Evolutionary conservation across 768 basidiomycete genomes (phyloP), one percentile per base, ranked within the genome.

Genomic region (Pseudohyphozyma bogoriensis): DNA sequence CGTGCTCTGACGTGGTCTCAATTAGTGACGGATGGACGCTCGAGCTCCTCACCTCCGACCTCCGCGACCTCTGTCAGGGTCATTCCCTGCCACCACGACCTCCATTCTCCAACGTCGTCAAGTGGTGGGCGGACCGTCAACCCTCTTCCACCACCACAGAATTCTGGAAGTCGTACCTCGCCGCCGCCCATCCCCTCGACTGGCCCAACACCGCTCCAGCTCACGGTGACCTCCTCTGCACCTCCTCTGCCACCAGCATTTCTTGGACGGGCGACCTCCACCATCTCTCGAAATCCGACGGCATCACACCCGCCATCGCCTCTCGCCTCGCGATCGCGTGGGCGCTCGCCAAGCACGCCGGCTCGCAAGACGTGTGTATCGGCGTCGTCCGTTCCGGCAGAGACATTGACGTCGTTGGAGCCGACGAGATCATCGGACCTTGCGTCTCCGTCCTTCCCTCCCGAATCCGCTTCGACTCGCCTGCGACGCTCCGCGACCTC

Each of bases 401-500:
- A 11, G 65, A 66, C 49, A 51, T 66, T 53, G 65, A 66, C 24
- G 55, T 66, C 32, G 35, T 33, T 32, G 55, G 49, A 44, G 65
- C 65, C 13, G 65, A 66, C 32, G 56, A 58, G 42, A 52, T 66
- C 44, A 58, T 66, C 44, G 65, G 65, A 0, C 65, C 65, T 2
- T 66, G 65, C 47, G 65, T 66, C 29, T 66, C 65, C 1, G 65
- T 66, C 44, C 59, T 66, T 8, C 65, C 65, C 16, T 63, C 65
- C 2, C 65, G 65, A 0, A 45, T 60, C 44, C 58, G 31, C 29
- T 56, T 63, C 52, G 46, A 29, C 35, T 4, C 50, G 3, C 42
- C 59, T 0, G n/a, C 56, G 2, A 57, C 59, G 13, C 55, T 59
- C 5, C 65, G 62, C 55, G 52, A 56, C 5, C 44, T 59, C 12